phyloP scores from a whole-genome alignment of 2,329 filamentous ascomycete genomes.

The Nothopassalora personata region DNA sequence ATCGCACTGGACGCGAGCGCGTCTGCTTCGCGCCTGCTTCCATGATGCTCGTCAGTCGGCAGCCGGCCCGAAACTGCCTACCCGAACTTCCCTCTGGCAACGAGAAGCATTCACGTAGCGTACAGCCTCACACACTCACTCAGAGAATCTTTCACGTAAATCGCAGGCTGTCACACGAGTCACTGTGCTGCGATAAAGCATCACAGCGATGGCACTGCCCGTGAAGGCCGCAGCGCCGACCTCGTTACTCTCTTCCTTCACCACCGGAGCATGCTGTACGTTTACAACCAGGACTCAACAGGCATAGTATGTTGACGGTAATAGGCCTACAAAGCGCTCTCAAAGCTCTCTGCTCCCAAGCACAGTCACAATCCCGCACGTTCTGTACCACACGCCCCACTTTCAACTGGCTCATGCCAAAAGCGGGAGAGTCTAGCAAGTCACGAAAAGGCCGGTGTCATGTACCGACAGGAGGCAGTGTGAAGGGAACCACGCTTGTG shows the following conservation, averaged over 20 bases:
- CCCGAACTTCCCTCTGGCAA: neutral
- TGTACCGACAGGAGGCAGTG: constrained; percentile 84
- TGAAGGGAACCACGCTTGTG: constrained; percentile 86
- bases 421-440: constrained; percentile 74
- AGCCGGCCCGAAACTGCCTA: neutral
- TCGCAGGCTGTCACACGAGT: neutral
- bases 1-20: neutral
- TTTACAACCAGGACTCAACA: neutral
- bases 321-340: constrained; percentile 36
- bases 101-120: neutral
- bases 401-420: constrained; percentile 76
- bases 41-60: neutral
- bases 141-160: neutral
- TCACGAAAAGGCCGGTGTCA: constrained; percentile 81
- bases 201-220: neutral
- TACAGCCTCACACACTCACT: neutral
- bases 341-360: constrained; percentile 21
- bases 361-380: constrained; percentile 19
- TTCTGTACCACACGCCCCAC: constrained; percentile 25
- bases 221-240: constrained; percentile 6
- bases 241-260: constrained; percentile 26
- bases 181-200: neutral
- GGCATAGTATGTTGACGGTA: constrained; percentile 1
- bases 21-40: neutral
- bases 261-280: constrained; percentile 29